These are phyloP conservation scores for Trichomonascus vanleenenianus DNA, from an alignment of 805 yeast species.

Conservation along the genomic window DNA sequence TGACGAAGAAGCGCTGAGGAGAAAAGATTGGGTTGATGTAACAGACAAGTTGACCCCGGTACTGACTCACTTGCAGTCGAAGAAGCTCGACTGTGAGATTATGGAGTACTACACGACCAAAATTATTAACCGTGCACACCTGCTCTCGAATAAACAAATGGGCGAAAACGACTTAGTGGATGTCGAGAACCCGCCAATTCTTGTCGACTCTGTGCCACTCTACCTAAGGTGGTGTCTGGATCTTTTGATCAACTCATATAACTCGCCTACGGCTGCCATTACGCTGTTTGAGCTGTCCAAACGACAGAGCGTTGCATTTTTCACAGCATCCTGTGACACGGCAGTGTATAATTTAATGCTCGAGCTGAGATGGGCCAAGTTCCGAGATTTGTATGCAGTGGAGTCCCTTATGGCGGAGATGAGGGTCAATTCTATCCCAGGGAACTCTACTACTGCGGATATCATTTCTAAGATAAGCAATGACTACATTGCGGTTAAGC, in stretches of 20 bases:
- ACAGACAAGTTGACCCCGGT: constrained; percentile 12
- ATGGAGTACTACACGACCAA: constrained; percentile 16
- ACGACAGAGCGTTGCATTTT: constrained; percentile 30
- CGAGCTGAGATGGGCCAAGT: constrained; percentile 32
- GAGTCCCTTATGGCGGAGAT: constrained; percentile 33
- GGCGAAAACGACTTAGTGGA: not conserved
- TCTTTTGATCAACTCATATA: constrained; percentile 18
- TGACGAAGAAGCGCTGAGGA: constrained; percentile 12
- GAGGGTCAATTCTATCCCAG: constrained; percentile 35
- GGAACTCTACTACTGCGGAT: constrained; percentile 16
- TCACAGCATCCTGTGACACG: constrained; percentile 32
- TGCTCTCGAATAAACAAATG: not conserved
- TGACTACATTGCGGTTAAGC: constrained; percentile 11
- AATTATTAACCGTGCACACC: constrained; percentile 8
- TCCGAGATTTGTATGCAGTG: constrained; percentile 31
- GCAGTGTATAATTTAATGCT: constrained; percentile 34
- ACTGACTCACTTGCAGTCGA: constrained; percentile 15
- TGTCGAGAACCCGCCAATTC: constrained; percentile 10
- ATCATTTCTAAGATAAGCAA: too few relatives aligned
- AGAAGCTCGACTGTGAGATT: constrained; percentile 21
- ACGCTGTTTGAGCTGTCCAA: constrained; percentile 31
- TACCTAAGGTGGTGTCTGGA: constrained; percentile 15
- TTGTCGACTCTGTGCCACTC: constrained; percentile 10
- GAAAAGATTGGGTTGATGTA: not conserved
- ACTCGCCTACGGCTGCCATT: constrained; percentile 29